These are phyloP conservation scores for Parachaetomium inaequale DNA, from an alignment of 495 filamentous ascomycete species.

Conservation along the genomic window DNA sequence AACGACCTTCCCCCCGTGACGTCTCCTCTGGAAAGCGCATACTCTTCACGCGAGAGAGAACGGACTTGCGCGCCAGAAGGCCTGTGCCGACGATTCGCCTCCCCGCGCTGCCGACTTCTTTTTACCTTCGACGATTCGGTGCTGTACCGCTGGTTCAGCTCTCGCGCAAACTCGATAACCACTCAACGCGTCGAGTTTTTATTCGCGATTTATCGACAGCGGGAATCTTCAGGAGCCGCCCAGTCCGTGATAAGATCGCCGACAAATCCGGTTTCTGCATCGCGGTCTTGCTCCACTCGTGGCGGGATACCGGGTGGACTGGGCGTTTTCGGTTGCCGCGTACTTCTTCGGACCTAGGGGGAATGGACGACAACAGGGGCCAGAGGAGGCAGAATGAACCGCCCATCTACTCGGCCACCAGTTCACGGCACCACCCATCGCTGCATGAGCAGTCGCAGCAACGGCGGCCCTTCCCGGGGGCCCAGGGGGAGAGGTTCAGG, in stretches of 20 bases:
- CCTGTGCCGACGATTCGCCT: conserved; percentile 5
- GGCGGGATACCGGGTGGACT: conserved; percentile 51
- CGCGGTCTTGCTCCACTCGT: conserved; percentile 53
- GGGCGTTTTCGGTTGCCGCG: conserved; percentile 42
- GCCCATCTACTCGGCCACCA: conserved; percentile 43
- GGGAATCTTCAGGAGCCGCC: conserved; percentile 23
- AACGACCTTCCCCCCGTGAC: neutral
- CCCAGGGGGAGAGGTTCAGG: conserved; percentile 48
- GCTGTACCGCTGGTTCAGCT: neutral
- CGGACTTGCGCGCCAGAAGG: conserved; percentile 2
- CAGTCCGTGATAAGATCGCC: conserved; percentile 32
- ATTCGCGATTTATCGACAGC: conserved; percentile 13
- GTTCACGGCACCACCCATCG: conserved; percentile 41
- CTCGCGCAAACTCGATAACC: neutral
- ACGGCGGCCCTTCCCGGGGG: conserved; percentile 41
- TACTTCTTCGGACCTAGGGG: conserved; percentile 43
- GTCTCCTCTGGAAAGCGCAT: neutral
- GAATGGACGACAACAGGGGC: conserved; percentile 68
- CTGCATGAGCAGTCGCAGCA: conserved; percentile 42
- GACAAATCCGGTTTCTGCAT: conserved; percentile 57
- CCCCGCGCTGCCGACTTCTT: neutral
- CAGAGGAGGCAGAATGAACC: conserved; percentile 69
- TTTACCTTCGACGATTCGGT: neutral
- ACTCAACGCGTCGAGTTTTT: conserved; percentile 13
- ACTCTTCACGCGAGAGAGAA: neutral